Conservation (phyloP, 2,329 filamentous ascomycete species). For the Laburnicola sp. region DNA sequence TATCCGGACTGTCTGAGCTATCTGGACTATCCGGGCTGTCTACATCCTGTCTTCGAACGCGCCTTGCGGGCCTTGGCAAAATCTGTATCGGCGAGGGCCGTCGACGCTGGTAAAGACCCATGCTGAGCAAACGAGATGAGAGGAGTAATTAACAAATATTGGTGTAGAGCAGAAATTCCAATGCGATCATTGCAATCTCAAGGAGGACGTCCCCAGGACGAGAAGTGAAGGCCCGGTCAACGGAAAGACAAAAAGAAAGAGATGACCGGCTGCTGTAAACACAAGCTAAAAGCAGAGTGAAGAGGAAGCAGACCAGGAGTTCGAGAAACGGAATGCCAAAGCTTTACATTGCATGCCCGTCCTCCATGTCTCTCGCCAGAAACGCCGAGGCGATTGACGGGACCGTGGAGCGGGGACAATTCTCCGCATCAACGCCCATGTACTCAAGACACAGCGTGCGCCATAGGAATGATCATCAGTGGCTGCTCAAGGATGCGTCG, state of each 20-base stretch:
- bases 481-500: background rate
- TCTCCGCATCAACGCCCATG: conserved; percentile 10
- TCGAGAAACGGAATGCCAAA: conserved; percentile 31
- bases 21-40: background rate
- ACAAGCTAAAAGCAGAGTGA: conserved; percentile 24
- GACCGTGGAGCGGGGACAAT: conserved; percentile 21
- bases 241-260: conserved; percentile 26
- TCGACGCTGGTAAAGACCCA: conserved; percentile 34
- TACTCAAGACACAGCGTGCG: conserved; percentile 1
- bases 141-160: conserved; percentile 15
- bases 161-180: background rate
- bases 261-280: conserved; percentile 23
- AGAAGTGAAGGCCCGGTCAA: conserved; percentile 38
- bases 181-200: background rate
- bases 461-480: background rate
- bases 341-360: conserved; percentile 31
- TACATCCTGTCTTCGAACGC: conserved; percentile 25
- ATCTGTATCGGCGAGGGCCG: conserved; percentile 34
- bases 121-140: conserved; percentile 11
- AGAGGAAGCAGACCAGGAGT: conserved; percentile 12
- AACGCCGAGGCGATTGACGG: conserved; percentile 7
- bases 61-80: conserved; percentile 14
- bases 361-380: conserved; percentile 17
- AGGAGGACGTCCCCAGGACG: conserved; percentile 34
- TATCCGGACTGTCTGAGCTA: background rate